Conservation (phyloP, 768 basidiomycete genomes). For the Mycena rebaudengoi region DNA sequence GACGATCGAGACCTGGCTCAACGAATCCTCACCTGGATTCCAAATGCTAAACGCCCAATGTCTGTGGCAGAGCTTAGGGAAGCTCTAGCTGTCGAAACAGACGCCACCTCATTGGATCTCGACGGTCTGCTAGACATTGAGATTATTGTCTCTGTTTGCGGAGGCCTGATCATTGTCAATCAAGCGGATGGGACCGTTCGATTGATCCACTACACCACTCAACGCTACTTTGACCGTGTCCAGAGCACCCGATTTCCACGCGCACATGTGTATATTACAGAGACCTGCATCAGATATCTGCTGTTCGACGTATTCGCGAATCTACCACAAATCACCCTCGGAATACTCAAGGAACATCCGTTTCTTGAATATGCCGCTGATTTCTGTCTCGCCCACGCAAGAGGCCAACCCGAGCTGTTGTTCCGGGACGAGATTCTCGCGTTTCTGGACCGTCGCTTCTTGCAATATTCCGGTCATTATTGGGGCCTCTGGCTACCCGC, state of each 20-base stretch:
- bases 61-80: not conserved
- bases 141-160: not conserved
- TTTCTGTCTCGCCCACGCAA: not conserved
- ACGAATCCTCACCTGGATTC: not conserved
- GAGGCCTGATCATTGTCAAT: not conserved
- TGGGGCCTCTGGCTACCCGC: too few relatives aligned
- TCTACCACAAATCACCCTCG: not conserved
- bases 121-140: not conserved
- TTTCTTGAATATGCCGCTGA: not conserved
- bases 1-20: not conserved
- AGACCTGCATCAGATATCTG: not conserved
- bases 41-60: not conserved
- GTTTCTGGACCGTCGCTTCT: not conserved
- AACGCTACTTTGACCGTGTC: not conserved
- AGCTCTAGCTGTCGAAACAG: not conserved
- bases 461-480: not conserved
- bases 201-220: not conserved
- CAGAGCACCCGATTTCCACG: not conserved
- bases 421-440: not conserved
- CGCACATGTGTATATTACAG: not conserved
- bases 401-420: not conserved
- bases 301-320: not conserved
- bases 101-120: not conserved
- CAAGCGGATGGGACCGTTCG: not conserved
- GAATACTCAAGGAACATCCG: not conserved